A percentile compares a stretch with the other conserved stretches of the same genome.
Evolutionary conservation across 2,329 filamentous ascomycete species (phyloP).

Genomic region (Aspergillus tanneri): DNA sequence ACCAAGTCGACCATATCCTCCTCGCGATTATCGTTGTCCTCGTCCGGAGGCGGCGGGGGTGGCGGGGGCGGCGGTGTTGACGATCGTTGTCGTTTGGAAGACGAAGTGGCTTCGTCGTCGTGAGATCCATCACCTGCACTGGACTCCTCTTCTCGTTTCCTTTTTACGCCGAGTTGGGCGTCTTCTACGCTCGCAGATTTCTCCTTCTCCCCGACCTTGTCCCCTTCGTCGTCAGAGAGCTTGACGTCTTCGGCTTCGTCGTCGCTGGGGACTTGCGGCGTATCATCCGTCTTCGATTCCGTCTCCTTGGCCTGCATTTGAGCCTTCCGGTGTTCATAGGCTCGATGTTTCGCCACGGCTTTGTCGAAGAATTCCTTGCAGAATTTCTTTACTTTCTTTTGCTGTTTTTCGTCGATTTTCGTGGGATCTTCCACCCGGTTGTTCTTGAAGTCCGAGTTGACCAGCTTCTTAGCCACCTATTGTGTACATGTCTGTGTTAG

Average conservation of each 20-base stretch:
- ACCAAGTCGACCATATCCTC: too few relatives aligned
- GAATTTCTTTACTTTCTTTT: conserved; percentile 77
- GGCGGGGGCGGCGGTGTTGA: conserved; percentile 38
- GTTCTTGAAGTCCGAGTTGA: conserved; percentile 88
- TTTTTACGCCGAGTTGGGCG: conserved; percentile 47
- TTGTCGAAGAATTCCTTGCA: conserved; percentile 86
- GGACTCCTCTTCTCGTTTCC: conserved; percentile 59
- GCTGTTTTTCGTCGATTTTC: conserved; percentile 72
- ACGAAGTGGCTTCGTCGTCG: conserved; percentile 43
- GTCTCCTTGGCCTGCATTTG: conserved; percentile 41
- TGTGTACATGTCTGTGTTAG: conserved; percentile 46
- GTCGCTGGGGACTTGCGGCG: conserved; percentile 22
- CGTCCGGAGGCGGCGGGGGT: conserved; percentile 23
- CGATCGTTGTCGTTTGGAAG: conserved; percentile 57
- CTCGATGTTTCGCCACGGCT: conserved; percentile 72
- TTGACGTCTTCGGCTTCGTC: conserved; percentile 33
- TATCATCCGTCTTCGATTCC: conserved; percentile 26
- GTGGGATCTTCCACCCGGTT: conserved; percentile 80
- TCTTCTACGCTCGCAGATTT: conserved; percentile 5
- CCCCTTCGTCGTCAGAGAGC: conserved; percentile 44
- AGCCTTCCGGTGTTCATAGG: conserved; percentile 64
- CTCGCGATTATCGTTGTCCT: conserved; percentile 24
- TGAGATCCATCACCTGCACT: conserved; percentile 27
- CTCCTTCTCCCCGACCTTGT: conserved; percentile 20
- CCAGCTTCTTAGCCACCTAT: conserved; percentile 77